phyloP scores from a whole-genome alignment of 768 basidiomycete species.

The Boletus subparvulus region DNA sequence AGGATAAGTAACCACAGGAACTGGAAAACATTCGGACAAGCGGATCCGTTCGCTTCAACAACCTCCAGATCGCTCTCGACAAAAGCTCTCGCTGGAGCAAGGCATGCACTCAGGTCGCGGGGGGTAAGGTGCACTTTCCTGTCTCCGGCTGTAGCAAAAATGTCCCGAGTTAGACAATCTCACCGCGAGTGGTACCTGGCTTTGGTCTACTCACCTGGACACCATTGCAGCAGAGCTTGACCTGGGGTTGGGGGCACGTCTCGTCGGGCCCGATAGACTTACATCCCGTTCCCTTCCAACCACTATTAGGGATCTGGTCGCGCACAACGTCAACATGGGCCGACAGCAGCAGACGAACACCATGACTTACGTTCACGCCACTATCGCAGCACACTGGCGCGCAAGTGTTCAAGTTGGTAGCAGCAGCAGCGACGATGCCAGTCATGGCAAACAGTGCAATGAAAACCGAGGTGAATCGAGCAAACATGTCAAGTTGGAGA shows the following conservation, averaged over 20 bases:
- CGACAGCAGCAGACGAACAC: not conserved
- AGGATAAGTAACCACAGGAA: too few species aligned
- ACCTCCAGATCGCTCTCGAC: too few species aligned
- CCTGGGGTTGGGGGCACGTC: not conserved
- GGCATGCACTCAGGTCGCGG: too few species aligned
- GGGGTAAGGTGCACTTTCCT: too few species aligned
- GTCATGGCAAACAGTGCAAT: not conserved
- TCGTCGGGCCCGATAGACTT: not conserved
- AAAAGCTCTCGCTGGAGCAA: too few species aligned
- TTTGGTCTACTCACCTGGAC: too few species aligned
- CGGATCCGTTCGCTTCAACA: too few species aligned
- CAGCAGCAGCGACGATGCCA: not conserved
- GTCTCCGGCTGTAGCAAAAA: too few species aligned
- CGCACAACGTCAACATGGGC: not conserved
- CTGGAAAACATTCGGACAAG: too few species aligned
- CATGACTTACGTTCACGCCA: not conserved
- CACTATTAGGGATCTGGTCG: not conserved
- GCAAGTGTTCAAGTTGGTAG: not conserved
- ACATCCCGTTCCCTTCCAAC: not conserved
- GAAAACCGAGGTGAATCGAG: not conserved
- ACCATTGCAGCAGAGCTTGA: constrained; percentile 4
- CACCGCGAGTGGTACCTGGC: too few species aligned
- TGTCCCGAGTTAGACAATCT: too few species aligned
- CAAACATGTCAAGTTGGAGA: not conserved
- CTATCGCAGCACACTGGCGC: not conserved